Conservation (phyloP, 2,329 filamentous ascomycete genomes). For the Xylariaceae sp. region DNA sequence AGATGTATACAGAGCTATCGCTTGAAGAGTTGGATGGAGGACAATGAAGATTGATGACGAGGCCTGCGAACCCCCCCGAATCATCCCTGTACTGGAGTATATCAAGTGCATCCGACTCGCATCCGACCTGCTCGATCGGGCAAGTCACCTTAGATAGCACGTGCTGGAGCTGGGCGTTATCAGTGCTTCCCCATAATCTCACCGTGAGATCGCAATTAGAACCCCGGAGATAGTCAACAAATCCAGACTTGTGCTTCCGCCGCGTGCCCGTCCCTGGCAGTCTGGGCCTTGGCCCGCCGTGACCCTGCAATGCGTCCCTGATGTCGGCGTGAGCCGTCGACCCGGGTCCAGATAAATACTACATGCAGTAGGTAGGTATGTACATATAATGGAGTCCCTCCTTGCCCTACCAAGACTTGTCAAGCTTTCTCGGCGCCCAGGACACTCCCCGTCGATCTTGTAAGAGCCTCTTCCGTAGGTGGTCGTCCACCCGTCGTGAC, state of each 20-base stretch:
- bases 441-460: no score
- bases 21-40: neutral
- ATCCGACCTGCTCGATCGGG: slow-evolving; percentile 7
- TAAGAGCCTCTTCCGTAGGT: no score
- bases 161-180: slow-evolving; percentile 1
- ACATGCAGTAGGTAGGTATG: no score
- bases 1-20: neutral
- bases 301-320: neutral
- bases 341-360: neutral
- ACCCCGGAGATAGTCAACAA: no score
- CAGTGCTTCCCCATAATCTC: neutral
- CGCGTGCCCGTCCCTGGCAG: neutral
- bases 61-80: neutral
- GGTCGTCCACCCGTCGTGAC: slow-evolving; percentile 4
- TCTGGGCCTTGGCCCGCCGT: neutral
- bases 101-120: no score
- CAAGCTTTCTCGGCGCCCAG: no score
- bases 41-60: neutral
- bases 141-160: slow-evolving; percentile 2
- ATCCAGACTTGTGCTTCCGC: no score
- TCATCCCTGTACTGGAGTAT: neutral
- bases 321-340: neutral
- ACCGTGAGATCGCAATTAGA: neutral
- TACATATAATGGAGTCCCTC: no score
- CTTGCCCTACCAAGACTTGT: no score